phyloP scores from a whole-genome alignment of 2,329 filamentous ascomycete genomes.

The Shiraia sp. region DNA sequence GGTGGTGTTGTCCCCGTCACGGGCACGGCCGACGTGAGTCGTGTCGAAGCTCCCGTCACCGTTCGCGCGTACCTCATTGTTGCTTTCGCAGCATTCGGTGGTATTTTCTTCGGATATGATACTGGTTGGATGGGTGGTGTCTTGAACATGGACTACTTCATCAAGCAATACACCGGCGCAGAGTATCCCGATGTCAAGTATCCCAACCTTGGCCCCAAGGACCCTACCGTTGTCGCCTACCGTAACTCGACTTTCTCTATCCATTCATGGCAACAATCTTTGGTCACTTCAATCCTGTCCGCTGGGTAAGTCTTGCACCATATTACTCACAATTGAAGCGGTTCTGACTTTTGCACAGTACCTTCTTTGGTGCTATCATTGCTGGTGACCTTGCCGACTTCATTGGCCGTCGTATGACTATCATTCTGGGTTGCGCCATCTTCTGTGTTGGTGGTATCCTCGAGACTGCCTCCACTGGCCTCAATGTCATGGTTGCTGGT shows the following conservation, averaged over 20 bases:
- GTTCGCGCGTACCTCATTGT: slow-evolving; percentile 53
- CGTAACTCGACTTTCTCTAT: slow-evolving; percentile 47
- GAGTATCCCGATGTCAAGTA: slow-evolving; percentile 47
- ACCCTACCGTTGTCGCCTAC: slow-evolving; percentile 64
- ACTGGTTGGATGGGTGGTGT: slow-evolving; percentile 77
- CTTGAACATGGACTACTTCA: slow-evolving; percentile 50
- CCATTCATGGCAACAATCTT: slow-evolving; percentile 52
- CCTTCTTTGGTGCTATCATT: slow-evolving; percentile 72
- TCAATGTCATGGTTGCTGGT: slow-evolving; percentile 70
- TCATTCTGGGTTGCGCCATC: slow-evolving; percentile 65
- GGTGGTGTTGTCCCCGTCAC: slow-evolving; percentile 41
- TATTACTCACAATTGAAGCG: no score
- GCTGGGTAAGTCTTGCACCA: slow-evolving; percentile 47
- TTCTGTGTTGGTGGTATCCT: slow-evolving; percentile 60
- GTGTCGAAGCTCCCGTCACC: slow-evolving; percentile 58
- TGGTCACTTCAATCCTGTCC: slow-evolving; percentile 76
- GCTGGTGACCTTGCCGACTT: slow-evolving; percentile 62
- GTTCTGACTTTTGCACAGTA: slow-evolving; percentile 45
- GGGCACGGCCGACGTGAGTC: slow-evolving; percentile 55
- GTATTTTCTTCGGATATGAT: slow-evolving; percentile 74
- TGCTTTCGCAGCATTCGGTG: slow-evolving; percentile 55
- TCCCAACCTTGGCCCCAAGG: slow-evolving; percentile 56
- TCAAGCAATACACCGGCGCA: slow-evolving; percentile 39
- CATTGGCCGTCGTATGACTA: slow-evolving; percentile 66
- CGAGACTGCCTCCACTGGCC: slow-evolving; percentile 63